Percentiles rank a stretch among this genome's conserved stretches.
phyloP scores from a whole-genome alignment of 192 early-diverging fungal genomes.

The Podila clonocystis region DNA sequence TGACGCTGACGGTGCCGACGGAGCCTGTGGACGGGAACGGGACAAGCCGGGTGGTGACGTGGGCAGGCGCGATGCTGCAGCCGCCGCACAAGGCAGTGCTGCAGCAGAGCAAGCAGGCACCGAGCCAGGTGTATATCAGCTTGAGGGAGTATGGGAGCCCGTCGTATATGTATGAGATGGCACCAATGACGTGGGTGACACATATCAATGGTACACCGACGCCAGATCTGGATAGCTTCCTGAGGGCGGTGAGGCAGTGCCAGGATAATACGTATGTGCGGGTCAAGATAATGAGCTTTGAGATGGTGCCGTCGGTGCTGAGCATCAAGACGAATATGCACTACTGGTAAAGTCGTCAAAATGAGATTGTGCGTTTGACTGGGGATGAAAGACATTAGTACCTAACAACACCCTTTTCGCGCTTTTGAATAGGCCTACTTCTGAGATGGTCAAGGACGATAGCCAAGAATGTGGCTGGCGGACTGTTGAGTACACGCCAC shows the following conservation, averaged over 20 bases:
- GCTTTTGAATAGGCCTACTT: conserved; percentile 24
- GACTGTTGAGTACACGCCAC: too few relatives aligned
- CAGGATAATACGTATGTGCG: conserved; percentile 74
- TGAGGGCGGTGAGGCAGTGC: conserved; percentile 62
- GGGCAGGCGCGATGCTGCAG: conserved; percentile 87
- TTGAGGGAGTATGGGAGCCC: conserved; percentile 68
- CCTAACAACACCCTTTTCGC: background rate
- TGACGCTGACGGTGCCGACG: conserved; percentile 75
- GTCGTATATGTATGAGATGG: conserved; percentile 71
- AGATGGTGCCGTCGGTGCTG: conserved; percentile 76
- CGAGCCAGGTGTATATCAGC: conserved; percentile 72
- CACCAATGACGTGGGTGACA: conserved; percentile 76
- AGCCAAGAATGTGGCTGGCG: conserved; percentile 49
- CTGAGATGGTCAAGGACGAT: conserved; percentile 47
- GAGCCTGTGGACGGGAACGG: conserved; percentile 63
- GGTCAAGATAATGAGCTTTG: conserved; percentile 78
- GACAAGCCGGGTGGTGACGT: conserved; percentile 77
- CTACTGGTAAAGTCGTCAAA: conserved; percentile 62
- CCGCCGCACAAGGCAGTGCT: conserved; percentile 74
- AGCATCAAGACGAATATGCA: conserved; percentile 76
- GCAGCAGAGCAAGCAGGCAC: conserved; percentile 70
- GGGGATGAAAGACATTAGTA: too few relatives aligned
- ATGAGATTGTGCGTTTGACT: background rate
- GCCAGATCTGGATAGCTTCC: conserved; percentile 66
- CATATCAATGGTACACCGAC: conserved; percentile 73